Evolutionary conservation across 805 yeast species (phyloP), one percentile per base, ranked within the genome.

Genomic region (Kuraishia piskuri): DNA sequence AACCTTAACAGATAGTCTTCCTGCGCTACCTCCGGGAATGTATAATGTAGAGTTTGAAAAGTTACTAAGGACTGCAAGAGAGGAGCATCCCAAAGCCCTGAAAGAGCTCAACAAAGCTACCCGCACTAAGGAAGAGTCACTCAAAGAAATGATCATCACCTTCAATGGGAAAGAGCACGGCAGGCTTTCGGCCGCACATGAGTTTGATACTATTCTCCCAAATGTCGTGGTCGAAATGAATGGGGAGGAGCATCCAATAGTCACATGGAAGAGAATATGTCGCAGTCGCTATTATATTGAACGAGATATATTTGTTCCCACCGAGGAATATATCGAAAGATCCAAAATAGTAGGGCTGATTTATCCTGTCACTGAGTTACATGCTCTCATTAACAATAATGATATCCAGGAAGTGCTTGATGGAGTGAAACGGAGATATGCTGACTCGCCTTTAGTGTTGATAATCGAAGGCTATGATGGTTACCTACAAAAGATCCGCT

Each of bases 301-400:
- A 1, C 69, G 70, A 24, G 87, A 82, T 55, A 59, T 76, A 0
- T 86, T 82, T 57, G 72, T 79, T 9, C 91, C 91, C 0, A 69
- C 78, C 50, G 68, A 70, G 5, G 90, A 85, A 59, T 10, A 31
- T 31, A 31, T 12, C 14, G 40, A 31, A n/a, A 12, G 9, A 12
- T 14, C 40, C 4, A 67, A 66, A 10, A 68, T 70, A 1, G 55
- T 70, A 2, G 71, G 78, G 1, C 55, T 84, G 1, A 71, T 75
- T 49, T 81, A 74, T 56, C 70, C 72, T 3, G 80, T 84, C 0
- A 65, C 67, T 8, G 75, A 73, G 0, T 73, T 84, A 46, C 68
- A 77, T 7, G 65, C 62, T 4, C 55, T 61, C 37, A 65, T 75
- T 51, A 57, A 63, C 31, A 58, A 58, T 9, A 66, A 68, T 24